Evolutionary conservation across 352 stramenopile species (phyloP).

Genomic region (Stramenopiles sp.): DNA sequence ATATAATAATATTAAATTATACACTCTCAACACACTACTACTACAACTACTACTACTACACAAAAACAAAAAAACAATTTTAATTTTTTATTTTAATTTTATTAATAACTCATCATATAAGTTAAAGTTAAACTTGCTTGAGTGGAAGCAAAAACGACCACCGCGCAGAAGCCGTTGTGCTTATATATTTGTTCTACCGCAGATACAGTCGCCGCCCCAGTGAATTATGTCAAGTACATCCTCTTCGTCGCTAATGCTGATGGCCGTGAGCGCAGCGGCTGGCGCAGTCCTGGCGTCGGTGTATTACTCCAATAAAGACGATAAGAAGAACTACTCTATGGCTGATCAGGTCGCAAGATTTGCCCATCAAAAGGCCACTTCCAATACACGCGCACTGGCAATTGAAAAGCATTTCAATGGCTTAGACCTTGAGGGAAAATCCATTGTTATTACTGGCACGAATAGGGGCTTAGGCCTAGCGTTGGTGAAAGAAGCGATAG

Average conservation of each 20-base stretch:
- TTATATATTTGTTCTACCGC: too few relatives aligned
- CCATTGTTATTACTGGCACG: constrained; percentile 34
- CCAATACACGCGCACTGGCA: neutral
- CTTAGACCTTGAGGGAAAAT: neutral
- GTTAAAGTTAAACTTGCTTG: too few relatives aligned
- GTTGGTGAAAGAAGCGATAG: constrained; percentile 34
- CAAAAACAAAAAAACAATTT: too few relatives aligned
- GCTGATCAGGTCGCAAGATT: neutral
- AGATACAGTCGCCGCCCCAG: neutral
- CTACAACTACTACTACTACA: too few relatives aligned
- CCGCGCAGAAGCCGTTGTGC: too few relatives aligned
- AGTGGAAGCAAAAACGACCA: too few relatives aligned
- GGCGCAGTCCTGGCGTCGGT: neutral
- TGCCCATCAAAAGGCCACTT: neutral
- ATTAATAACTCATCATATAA: too few relatives aligned
- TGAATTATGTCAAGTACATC: neutral
- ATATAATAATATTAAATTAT: too few relatives aligned
- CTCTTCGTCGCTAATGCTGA: neutral
- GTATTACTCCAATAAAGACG: neutral
- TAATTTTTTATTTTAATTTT: too few relatives aligned
- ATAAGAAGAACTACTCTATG: neutral
- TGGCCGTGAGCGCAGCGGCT: neutral
- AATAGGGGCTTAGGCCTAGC: constrained; percentile 40
- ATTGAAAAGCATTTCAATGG: neutral
- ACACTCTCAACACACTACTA: too few relatives aligned